phyloP scores from a whole-genome alignment of 2,329 filamentous ascomycete species.

The Colletotrichum brevisporum region DNA sequence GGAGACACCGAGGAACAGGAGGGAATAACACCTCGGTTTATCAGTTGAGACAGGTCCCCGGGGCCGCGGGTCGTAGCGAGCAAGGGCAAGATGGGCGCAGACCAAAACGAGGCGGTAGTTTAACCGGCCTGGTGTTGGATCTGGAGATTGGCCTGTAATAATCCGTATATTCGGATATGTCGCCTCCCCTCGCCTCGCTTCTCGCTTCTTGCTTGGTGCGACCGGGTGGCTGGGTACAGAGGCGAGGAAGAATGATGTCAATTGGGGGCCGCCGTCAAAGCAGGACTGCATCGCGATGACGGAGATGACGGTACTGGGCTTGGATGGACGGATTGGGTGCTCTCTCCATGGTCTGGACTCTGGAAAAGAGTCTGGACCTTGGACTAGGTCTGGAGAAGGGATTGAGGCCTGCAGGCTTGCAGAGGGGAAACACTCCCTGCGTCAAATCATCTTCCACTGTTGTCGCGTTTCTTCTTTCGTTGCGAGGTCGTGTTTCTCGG shows the following conservation, averaged over 20 bases:
- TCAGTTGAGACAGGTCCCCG: conserved; percentile 12
- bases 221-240: conserved; percentile 33
- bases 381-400: not conserved
- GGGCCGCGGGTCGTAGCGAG: not conserved
- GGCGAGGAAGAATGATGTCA: conserved; percentile 29
- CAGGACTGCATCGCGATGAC: not conserved
- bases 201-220: conserved; percentile 24
- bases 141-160: conserved; percentile 14
- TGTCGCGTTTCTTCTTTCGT: conserved; percentile 10
- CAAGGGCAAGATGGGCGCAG: not conserved
- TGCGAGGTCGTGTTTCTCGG: not conserved
- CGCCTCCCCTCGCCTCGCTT: conserved; percentile 23
- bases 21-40: conserved; percentile 9
- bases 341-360: not conserved
- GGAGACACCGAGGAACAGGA: not conserved
- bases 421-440: conserved; percentile 36
- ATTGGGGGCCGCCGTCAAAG: conserved; percentile 18
- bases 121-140: conserved; percentile 19
- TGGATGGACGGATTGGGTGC: no score
- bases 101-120: not conserved
- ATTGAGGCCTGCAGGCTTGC: not conserved
- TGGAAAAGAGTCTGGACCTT: not conserved
- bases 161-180: no score
- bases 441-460: conserved; percentile 18
- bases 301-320: not conserved